Percentiles rank a stretch among this genome's conserved stretches.
Evolutionary conservation across 768 basidiomycete species (phyloP).

Genomic region (Sarcomyxa edulis): DNA sequence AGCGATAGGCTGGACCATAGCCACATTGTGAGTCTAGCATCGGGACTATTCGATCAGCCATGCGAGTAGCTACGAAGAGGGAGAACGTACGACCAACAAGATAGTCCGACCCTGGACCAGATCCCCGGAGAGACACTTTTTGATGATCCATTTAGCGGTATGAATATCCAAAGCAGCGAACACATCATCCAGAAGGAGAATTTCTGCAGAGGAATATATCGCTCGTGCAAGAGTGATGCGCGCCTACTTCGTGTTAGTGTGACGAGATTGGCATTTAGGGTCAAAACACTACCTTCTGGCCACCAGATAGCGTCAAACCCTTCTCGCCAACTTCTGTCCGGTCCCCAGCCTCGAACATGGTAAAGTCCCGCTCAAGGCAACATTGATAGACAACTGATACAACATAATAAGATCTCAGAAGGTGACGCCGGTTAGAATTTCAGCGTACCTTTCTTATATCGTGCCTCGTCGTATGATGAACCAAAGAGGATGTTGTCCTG

Average conservation of each 20-base stretch:
- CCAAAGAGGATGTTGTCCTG: slow-evolving; percentile 84
- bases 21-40: slow-evolving; percentile 43
- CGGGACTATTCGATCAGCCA: background rate
- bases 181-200: slow-evolving; percentile 63
- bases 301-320: slow-evolving; percentile 53
- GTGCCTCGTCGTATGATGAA: slow-evolving; percentile 63
- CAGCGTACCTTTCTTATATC: slow-evolving; percentile 54
- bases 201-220: slow-evolving; percentile 46
- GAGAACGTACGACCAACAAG: slow-evolving; percentile 57
- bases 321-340: slow-evolving; percentile 70
- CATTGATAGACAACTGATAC: slow-evolving; percentile 69
- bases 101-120: slow-evolving; percentile 76
- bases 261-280: background rate
- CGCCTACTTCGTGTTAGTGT: slow-evolving; percentile 30
- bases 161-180: slow-evolving; percentile 34
- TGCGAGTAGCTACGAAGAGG: background rate
- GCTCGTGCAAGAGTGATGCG: slow-evolving; percentile 41
- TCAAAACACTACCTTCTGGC: slow-evolving; percentile 27
- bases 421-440: background rate
- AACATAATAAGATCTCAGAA: background rate
- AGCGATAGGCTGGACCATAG: slow-evolving; percentile 47
- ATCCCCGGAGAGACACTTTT: slow-evolving; percentile 75
- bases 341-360: slow-evolving; percentile 64
- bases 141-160: slow-evolving; percentile 78
- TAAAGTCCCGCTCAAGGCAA: slow-evolving; percentile 66